Evolutionary conservation across 306 rosid species (phyloP), one percentile per base, ranked within the genome.

Genomic region (Castanea crenata): DNA sequence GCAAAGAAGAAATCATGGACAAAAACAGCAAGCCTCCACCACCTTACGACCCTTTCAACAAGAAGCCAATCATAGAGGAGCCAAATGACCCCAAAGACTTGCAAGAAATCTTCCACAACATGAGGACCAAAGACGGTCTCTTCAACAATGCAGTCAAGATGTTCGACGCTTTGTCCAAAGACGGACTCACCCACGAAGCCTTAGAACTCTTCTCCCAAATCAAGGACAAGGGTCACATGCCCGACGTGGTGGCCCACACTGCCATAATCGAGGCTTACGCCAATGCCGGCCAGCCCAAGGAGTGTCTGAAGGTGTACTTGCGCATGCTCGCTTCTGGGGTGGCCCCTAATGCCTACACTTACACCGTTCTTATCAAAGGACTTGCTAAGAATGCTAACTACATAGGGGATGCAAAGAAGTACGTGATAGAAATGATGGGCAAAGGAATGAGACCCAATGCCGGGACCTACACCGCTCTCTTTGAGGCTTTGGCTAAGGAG

Each of bases 141-240:
- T 71, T 84, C 25, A 89, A 83, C 73, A 86, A 87, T 67, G 96
- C 96, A 29, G 90, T 83, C n/a, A 91, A 92, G 91, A 92, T 92
- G 97, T 90, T 94, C 92, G 97, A 90, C 91, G 93, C 78, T 57
- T 89, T 94, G 96, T 92, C 97, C 41, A 87, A 89, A 56, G 91
- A 90, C 35, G 96, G 96, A 16, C 83, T 87, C 23, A 89, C 97
- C 74, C 93, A 94, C 57, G 93, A 89, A 69, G 96, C 98, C 0
- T 25, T 92, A 59, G 90, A 88, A 35, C 91, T 94, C 69, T 92
- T 91, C 65, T 79, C 85, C 2, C 88, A 86, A 78, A 92, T 94
- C 51, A 94, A 94, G 68, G 97, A 94, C 76, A 83, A 87, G 34
- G 94, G 97, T 38, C 87, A 83, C 1, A 92, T 92, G 91, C 98